Conservation (phyloP, 2,329 filamentous ascomycete species). For the Alternaria arborescens region DNA sequence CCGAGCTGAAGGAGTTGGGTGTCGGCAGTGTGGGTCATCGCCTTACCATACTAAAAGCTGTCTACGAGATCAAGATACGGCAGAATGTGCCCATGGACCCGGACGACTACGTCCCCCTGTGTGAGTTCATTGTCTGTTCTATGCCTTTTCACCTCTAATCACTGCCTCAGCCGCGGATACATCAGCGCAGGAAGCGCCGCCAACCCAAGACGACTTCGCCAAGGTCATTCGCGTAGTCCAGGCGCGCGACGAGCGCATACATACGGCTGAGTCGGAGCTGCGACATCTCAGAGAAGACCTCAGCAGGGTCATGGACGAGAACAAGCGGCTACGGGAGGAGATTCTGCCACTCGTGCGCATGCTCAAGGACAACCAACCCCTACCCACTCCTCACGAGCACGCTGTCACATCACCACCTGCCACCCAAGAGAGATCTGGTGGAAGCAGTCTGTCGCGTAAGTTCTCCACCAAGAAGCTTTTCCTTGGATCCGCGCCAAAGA, state of each 20-base stretch:
- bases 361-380: conserved; percentile 87
- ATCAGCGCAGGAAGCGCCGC: conserved; percentile 82
- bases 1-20: conserved; percentile 94
- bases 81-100: conserved; percentile 90
- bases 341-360: conserved; percentile 89
- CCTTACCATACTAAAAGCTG: conserved; percentile 91
- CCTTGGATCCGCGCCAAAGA: conserved; percentile 58
- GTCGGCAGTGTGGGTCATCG: conserved; percentile 92
- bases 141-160: conserved; percentile 12
- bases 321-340: conserved; percentile 87
- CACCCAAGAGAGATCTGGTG: conserved; percentile 46
- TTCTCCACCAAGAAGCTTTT: conserved; percentile 64
- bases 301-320: conserved; percentile 73
- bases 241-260: conserved; percentile 89
- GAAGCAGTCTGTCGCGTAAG: conserved; percentile 60
- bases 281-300: conserved; percentile 71
- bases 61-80: conserved; percentile 95
- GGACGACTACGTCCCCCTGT: conserved; percentile 91
- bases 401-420: conserved; percentile 46
- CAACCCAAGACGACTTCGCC: conserved; percentile 92
- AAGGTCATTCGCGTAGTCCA: conserved; percentile 89
- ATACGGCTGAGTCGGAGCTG: conserved; percentile 81
- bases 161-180: conserved; percentile 78
- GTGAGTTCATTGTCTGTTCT: conserved; percentile 63
- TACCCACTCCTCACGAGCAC: conserved; percentile 60